Conservation (phyloP, 768 basidiomycete species). For the Boletus pseudo-olivaceus region DNA sequence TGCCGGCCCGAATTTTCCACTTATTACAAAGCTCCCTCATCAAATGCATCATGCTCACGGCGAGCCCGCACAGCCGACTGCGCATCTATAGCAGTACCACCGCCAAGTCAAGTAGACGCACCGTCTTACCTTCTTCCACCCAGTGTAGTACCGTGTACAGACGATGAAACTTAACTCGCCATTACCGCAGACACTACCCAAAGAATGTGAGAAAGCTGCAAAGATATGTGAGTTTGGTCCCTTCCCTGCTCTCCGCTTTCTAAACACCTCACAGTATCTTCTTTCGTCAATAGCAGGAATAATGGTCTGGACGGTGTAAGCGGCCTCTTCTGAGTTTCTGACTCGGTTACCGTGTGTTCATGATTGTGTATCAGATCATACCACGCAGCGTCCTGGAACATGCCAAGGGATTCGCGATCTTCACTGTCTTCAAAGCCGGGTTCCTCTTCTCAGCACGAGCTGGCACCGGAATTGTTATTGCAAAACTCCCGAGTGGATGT, state of each 20-base stretch:
- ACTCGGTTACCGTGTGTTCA: not conserved
- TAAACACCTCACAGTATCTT: slow-evolving; percentile 52
- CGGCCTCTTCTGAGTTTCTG: not conserved
- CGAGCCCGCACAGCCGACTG: slow-evolving; percentile 16
- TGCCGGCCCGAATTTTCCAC: too few species aligned
- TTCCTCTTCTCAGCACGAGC: slow-evolving; percentile 74
- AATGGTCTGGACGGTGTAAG: slow-evolving; percentile 80
- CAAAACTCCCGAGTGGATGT: slow-evolving; percentile 78
- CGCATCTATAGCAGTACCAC: slow-evolving; percentile 10
- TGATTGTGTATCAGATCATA: slow-evolving; percentile 40
- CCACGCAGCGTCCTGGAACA: slow-evolving; percentile 52
- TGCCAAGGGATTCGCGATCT: slow-evolving; percentile 83
- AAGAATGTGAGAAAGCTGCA: slow-evolving; percentile 84
- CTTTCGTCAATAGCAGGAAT: slow-evolving; percentile 77
- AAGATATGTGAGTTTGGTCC: slow-evolving; percentile 64
- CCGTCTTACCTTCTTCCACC: not conserved
- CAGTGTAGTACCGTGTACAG: not conserved
- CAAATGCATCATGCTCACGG: not conserved
- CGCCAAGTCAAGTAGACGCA: not conserved
- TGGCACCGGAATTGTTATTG: slow-evolving; percentile 86
- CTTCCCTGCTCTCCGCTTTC: not conserved
- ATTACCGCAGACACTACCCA: slow-evolving; percentile 56
- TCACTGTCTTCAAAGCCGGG: slow-evolving; percentile 75
- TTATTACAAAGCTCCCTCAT: slow-evolving; percentile 14
- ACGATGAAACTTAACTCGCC: slow-evolving; percentile 50